Evolutionary conservation across 2,329 filamentous ascomycete species (phyloP), one percentile per base, ranked within the genome.

Genomic region (Pyrenochaeta sp.): DNA sequence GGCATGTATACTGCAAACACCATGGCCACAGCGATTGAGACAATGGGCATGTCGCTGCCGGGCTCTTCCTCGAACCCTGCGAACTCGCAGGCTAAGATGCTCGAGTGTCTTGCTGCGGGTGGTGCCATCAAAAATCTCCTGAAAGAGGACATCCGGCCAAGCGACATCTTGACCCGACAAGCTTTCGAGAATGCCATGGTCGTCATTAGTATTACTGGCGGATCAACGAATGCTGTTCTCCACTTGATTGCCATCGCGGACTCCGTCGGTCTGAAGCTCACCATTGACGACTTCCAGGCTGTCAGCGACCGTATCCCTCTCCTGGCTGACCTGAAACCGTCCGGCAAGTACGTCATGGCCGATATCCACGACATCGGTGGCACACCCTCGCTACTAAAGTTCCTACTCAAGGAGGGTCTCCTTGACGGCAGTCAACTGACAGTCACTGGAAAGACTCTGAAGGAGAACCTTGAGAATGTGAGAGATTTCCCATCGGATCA

Each of bases 401-500:
- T 80, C 70, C 71, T 83, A 21, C 71, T 82, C 45, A 78, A 73
- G 54, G 81, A 82, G 61, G 81, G 81, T 37, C 62, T 82, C 18
- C 72, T 83, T 18, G 75, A 82, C 45, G 81, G 80, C 45, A 76
- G 69, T 51, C 73, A 76, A 43, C 80, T 82, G 64, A 83, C 81
- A 21, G 80, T 81, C 17, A 83, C 81, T 14, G 81, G 81, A 41
- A 78, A 80, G 67, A 82, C 81, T 0, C 67, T 83, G 9, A 78
- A 78, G 55, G 63, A 82, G 67, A 83, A 83, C 65, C 67, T 82
- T 31, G 78, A 81, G 66, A 82, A 84, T 27, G 82, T 81, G 0
- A 82, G 83, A 7, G 85, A 85, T 63, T 89, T 92, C 80, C 87
- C 88, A 15, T 77, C 79, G 1, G 85, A 90, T 64, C 89, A 91